phyloP scores from a whole-genome alignment of 768 basidiomycete genomes.

The Lactifluus rugatus region DNA sequence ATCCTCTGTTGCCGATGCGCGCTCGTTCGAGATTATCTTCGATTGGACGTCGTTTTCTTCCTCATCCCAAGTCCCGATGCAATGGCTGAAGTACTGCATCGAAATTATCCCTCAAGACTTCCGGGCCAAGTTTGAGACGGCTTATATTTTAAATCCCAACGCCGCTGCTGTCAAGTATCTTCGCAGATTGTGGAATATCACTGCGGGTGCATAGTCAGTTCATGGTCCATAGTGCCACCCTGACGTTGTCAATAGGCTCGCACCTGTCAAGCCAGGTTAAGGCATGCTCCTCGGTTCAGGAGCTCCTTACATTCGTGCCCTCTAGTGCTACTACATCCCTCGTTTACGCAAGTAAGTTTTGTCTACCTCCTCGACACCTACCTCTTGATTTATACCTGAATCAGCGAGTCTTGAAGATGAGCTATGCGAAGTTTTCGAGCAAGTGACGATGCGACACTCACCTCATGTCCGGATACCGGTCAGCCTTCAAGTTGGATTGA shows the following conservation, averaged over 20 bases:
- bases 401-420: conserved; percentile 59
- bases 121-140: conserved; percentile 45
- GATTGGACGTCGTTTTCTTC: conserved; percentile 75
- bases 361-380: not conserved
- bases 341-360: conserved; percentile 43
- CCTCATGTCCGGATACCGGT: conserved; percentile 67
- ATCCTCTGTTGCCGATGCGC: conserved; percentile 36
- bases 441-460: conserved; percentile 57
- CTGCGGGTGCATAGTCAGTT: conserved; percentile 32
- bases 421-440: conserved; percentile 38
- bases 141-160: conserved; percentile 70
- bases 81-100: conserved; percentile 71
- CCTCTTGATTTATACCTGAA: conserved; percentile 3
- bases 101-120: conserved; percentile 68
- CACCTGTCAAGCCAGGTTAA: conserved; percentile 29
- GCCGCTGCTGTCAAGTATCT: conserved; percentile 61
- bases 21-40: conserved; percentile 59
- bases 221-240: not conserved
- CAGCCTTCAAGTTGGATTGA: conserved; percentile 50
- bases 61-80: conserved; percentile 67
- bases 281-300: conserved; percentile 53
- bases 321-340: conserved; percentile 38
- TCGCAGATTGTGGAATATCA: conserved; percentile 66
- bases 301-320: conserved; percentile 50
- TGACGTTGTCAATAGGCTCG: not conserved